Conservation (phyloP, 2,329 filamentous ascomycete species). For the Nannizzia gypsea region DNA sequence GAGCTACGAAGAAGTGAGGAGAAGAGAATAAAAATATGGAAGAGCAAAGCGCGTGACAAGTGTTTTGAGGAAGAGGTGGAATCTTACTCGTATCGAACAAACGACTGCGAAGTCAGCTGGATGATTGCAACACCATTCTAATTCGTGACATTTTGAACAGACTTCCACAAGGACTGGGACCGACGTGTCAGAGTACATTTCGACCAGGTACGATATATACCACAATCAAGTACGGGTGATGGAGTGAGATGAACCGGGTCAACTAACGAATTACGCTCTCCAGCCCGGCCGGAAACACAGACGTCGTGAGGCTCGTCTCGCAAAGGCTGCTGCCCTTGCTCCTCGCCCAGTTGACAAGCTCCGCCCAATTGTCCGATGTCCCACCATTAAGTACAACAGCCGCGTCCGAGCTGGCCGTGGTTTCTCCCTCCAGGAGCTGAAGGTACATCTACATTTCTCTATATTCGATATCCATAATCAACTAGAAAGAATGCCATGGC, state of each 20-base stretch:
- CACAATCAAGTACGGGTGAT: too few species aligned
- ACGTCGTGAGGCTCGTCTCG: constrained; percentile 79
- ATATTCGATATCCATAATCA: background rate
- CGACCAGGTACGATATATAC: constrained; percentile 69
- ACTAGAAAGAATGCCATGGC: background rate
- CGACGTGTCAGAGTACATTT: constrained; percentile 98
- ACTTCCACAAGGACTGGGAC: constrained; percentile 99
- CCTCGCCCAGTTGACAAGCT: constrained; percentile 96
- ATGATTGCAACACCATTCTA: constrained; percentile 11
- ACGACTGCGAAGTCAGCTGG: background rate
- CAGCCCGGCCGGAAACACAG: constrained; percentile 94
- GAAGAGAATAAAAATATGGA: background rate
- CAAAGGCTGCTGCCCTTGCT: constrained; percentile 90
- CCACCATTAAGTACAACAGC: constrained; percentile 98
- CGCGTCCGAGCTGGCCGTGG: constrained; percentile 91
- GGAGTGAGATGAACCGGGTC: background rate
- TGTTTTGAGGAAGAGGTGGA: background rate
- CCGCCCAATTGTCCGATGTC: constrained; percentile 92
- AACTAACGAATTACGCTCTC: constrained; percentile 13
- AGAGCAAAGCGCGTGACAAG: background rate
- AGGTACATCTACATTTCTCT: constrained; percentile 51
- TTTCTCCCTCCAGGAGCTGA: constrained; percentile 94
- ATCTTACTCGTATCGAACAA: background rate
- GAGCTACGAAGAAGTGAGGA: background rate
- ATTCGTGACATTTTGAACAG: constrained; percentile 37